Conservation (phyloP, 1,139 yeast genomes). For the Blastobotrys ciferrii region DNA sequence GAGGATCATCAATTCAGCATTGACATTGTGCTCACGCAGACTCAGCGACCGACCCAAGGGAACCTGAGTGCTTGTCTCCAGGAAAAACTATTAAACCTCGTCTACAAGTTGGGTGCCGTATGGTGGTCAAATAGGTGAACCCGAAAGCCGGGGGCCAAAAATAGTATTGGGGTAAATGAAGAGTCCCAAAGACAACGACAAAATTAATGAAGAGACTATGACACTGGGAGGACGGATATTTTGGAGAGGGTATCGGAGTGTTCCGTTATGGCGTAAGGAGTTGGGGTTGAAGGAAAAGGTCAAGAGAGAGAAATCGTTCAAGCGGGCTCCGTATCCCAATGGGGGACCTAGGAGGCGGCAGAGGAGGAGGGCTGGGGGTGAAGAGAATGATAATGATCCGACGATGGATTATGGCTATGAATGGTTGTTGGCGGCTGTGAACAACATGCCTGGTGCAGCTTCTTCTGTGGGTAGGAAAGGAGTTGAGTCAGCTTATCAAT, state of each 20-base stretch:
- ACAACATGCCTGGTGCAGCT: neutral
- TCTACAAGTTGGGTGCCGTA: too few relatives aligned
- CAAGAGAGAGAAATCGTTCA: neutral
- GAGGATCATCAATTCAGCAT: too few relatives aligned
- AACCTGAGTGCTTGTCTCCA: too few relatives aligned
- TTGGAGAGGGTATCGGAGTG: slow-evolving; percentile 1
- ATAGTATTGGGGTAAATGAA: too few relatives aligned
- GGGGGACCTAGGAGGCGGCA: neutral
- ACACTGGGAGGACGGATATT: neutral
- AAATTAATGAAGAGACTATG: neutral
- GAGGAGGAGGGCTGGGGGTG: neutral
- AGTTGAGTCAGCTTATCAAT: slow-evolving; percentile 8
- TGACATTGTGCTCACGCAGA: too few relatives aligned
- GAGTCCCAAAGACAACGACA: neutral
- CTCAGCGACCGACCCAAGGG: too few relatives aligned
- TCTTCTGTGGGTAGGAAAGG: neutral
- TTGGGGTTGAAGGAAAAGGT: neutral
- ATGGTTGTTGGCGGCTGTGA: neutral
- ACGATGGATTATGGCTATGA: neutral
- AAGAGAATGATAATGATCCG: neutral
- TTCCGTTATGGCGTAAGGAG: slow-evolving; percentile 6
- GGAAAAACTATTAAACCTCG: too few relatives aligned
- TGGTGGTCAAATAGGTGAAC: too few relatives aligned
- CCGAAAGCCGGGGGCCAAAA: too few relatives aligned
- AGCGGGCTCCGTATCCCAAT: neutral